Base-by-base conservation (phyloP, 148 eudicot genomes). In the Camellia lanceoleosa region DNA sequence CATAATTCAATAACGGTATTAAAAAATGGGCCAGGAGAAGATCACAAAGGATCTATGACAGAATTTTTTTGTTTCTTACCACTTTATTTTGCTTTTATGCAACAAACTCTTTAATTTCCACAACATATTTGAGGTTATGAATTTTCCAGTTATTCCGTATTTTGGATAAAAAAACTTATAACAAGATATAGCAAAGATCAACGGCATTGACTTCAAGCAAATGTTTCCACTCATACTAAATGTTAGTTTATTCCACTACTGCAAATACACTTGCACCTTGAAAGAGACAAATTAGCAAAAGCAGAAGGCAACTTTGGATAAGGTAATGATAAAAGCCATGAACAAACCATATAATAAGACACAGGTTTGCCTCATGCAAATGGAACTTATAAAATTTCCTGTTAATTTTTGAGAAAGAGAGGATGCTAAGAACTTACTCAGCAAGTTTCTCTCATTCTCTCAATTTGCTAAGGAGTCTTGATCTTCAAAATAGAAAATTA, bases 401-500 rank as follows among this genome's bases (percentile, higher is more conserved):
- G 49, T 38, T 20, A 7, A 3, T 51, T 30, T 12, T 19, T 71
- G 63, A 19, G 49, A 5, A 51, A 16, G 80, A 61, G 13, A 54
- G 51, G 47, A 71, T 52, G 30, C 55, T 23, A 18, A 75, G 73
- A 73, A 78, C 90, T 89, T 89, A 96, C 99, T 59, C 85, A 85
- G 81, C 94, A 90, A 76, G 94, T 88, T 88, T 96, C 99, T 80
- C 99, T 84, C 98, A 96, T 92, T 87, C 89, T 94, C 88, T 82
- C 87, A 71, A 96, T 96, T 81, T 85, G 85, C 80, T 91, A 95
- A 73, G 92, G 90, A 80, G 93, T 85, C 87, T 96, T 96, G 82
- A 96, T 92, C 99, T 96, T 83, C 94, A 89, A 56, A 83, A 80
- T 46, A 23, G 60, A 30, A 78, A 78, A 46, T 76, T 43, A 20